Evolutionary conservation across 2,329 filamentous ascomycete genomes (phyloP), one percentile per base, ranked within the genome.

Genomic region (Aquanectria penicillioides): DNA sequence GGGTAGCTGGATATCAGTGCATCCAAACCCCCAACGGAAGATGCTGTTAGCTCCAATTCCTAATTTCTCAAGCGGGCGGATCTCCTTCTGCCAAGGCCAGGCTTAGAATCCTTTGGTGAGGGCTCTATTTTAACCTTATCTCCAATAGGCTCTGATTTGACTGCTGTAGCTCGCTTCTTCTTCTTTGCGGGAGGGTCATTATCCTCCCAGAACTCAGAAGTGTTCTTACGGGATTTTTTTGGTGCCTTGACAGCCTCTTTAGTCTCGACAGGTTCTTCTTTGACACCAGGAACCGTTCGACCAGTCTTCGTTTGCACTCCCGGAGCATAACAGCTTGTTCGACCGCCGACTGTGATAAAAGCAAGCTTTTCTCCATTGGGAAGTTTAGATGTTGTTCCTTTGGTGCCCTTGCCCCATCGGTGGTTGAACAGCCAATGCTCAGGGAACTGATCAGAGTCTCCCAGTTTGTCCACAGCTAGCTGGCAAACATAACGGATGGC

Each of bases 391-490:
- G 83, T 77, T 2, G 86, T 82, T 25, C 84, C 85, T 71, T 94
- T 96, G 70, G 91, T 93, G 71, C 92, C 93, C 71, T 97, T 97
- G 11, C 89, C 87, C 95, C 95, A 98, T 22, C 93, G 86, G 72
- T 96, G 83, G 62, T 91, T 89, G 80, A 97, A 96, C 10, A 97
- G 80, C 93, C 95, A 99, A 61, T 94, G 83, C 5, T 90, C 82
- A 0, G 95, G 95, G 62, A 98, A 97, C 70, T 90, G 81, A 33
- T 90, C 88, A 17, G 91, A 94, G 64, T 98, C 93, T 3, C 88
- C 93, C 6, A 97, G 83, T 22, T 88, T 81, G 44, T 91, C 91
- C 17, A 94, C 88, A 0, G 94, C 92, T 1, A 87, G 90, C 58
- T 89, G 85, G 73, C 93, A 97, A 8, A 99, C 89, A 62, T 91